Evolutionary conservation across 2,329 filamentous ascomycete species (phyloP).

Genomic region (Didymella pinodella): DNA sequence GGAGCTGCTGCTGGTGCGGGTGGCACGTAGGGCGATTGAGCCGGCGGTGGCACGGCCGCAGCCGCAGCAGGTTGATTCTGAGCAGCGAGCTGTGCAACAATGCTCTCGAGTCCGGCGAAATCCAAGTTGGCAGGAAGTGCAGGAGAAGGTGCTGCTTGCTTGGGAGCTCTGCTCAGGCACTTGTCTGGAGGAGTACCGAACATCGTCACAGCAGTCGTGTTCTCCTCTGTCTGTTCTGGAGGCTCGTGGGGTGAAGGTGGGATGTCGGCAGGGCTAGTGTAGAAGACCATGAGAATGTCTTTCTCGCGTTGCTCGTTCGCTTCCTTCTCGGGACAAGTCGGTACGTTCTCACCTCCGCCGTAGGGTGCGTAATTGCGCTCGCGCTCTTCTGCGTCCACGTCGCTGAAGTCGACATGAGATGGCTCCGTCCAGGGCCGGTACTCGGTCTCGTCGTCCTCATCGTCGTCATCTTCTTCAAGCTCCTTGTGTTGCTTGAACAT

Average conservation of each 20-base stretch:
- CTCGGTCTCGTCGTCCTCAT: slow-evolving; percentile 62
- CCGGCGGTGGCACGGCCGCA: slow-evolving; percentile 22
- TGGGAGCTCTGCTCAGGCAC: slow-evolving; percentile 36
- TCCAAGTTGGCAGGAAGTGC: slow-evolving; percentile 28
- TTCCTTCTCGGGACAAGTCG: slow-evolving; percentile 53
- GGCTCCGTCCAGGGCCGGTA: slow-evolving; percentile 45
- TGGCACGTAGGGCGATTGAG: slow-evolving; percentile 31
- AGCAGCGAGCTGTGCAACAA: slow-evolving; percentile 41
- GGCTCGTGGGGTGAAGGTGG: slow-evolving; percentile 58
- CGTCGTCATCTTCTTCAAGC: slow-evolving; percentile 68
- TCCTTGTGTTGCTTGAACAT: slow-evolving; percentile 67
- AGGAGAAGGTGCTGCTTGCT: slow-evolving; percentile 20
- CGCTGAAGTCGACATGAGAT: slow-evolving; percentile 54
- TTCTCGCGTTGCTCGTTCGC: slow-evolving; percentile 56
- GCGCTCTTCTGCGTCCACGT: slow-evolving; percentile 52
- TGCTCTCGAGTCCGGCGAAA: slow-evolving; percentile 38
- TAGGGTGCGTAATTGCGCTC: slow-evolving; percentile 56
- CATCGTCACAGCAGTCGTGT: slow-evolving; percentile 30
- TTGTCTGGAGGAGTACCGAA: slow-evolving; percentile 51
- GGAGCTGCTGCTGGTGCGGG: slow-evolving; percentile 28
- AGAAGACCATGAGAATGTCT: slow-evolving; percentile 58
- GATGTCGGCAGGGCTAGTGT: slow-evolving; percentile 55
- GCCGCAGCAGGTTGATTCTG: slow-evolving; percentile 22
- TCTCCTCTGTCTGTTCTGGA: slow-evolving; percentile 42
- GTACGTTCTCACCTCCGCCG: slow-evolving; percentile 53